These are phyloP conservation scores for Backusella tuberculispora DNA, from an alignment of 192 early-diverging fungal genomes.

Conservation along the genomic window DNA sequence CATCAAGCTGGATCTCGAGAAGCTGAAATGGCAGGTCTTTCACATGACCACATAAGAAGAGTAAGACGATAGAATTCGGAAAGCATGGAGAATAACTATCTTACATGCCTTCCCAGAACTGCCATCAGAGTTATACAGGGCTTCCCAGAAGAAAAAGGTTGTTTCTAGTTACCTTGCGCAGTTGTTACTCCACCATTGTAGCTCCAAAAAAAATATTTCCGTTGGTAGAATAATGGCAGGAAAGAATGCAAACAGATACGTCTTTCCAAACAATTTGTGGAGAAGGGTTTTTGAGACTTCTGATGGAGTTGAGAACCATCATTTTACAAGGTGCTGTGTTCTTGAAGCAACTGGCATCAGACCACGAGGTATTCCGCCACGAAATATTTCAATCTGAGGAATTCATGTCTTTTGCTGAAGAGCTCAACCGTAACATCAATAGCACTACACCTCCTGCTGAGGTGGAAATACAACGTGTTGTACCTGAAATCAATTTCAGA, in stretches of 20 bases:
- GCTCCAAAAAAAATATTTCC: neutral
- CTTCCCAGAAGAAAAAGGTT: neutral
- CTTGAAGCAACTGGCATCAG: neutral
- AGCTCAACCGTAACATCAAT: too few relatives aligned
- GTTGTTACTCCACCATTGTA: neutral
- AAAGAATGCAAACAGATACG: neutral
- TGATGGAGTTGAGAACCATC: neutral
- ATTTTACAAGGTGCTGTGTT: conserved; percentile 18
- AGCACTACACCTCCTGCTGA: too few relatives aligned
- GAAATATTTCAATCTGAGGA: too few relatives aligned
- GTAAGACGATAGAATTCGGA: neutral
- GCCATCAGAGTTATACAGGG: neutral
- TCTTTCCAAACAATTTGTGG: neutral
- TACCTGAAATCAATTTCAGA: too few relatives aligned
- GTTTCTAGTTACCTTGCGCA: neutral
- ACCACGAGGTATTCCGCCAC: neutral
- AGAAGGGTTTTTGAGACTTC: neutral
- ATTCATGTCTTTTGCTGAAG: too few relatives aligned
- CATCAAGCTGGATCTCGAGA: neutral
- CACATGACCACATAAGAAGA: neutral
- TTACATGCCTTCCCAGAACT: neutral
- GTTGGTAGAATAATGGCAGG: neutral
- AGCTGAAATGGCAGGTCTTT: conserved; percentile 4
- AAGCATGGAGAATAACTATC: conserved; percentile 4
- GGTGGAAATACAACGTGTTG: too few relatives aligned